A percentile compares a stretch with the other conserved stretches of the same genome.
Evolutionary conservation across 495 filamentous ascomycete genomes (phyloP).

Genomic region (Neohortaea acidophila): DNA sequence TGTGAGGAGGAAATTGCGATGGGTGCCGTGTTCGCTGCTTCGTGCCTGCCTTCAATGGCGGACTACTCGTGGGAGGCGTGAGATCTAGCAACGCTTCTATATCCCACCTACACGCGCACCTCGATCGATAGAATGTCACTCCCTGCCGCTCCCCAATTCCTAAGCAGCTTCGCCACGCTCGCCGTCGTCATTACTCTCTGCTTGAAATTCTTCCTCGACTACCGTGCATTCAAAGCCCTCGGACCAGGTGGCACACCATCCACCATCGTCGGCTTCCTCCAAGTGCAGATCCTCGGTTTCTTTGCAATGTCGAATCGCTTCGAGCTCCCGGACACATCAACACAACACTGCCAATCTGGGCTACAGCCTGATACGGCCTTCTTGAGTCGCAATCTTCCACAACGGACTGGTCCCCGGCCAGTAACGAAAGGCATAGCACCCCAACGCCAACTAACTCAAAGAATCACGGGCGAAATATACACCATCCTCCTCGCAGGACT

Average conservation of each 20-base stretch:
- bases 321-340: constrained; percentile 30
- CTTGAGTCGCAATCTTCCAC: constrained; percentile 36
- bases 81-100: no score
- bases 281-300: constrained; percentile 44
- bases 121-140: no score
- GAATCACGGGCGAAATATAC: no score
- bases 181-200: constrained; percentile 34
- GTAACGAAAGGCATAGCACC: constrained; percentile 58
- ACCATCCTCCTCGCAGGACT: no score
- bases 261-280: constrained; percentile 56
- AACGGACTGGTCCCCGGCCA: constrained; percentile 47
- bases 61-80: no score
- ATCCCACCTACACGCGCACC: no score
- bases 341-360: no score
- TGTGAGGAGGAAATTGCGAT: no score
- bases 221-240: constrained; percentile 56
- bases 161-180: constrained; percentile 6
- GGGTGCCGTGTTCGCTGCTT: no score
- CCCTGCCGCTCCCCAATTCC: no score
- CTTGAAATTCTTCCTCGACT: constrained; percentile 53
- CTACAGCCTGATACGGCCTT: constrained; percentile 16
- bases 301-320: constrained; percentile 37
- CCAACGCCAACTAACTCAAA: constrained; percentile 60
- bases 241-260: constrained; percentile 70
- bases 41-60: no score